phyloP scores from a whole-genome alignment of 345 rosid genomes.

The Citrus reticulata region DNA sequence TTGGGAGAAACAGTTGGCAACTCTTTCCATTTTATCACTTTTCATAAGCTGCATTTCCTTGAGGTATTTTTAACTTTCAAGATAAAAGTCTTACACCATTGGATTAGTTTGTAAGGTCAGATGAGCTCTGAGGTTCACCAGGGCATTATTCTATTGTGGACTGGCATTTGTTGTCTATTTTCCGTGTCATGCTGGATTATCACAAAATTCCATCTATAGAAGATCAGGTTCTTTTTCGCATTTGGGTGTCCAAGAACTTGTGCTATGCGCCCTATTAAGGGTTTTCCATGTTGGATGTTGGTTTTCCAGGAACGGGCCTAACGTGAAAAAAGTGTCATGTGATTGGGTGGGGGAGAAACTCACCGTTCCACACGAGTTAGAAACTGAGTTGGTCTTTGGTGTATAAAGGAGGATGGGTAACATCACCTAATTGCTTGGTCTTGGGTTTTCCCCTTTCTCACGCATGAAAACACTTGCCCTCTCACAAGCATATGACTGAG shows the following conservation, averaged over 20 bases:
- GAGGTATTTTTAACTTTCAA: not conserved
- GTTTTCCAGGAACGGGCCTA: not conserved
- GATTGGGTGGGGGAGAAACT: too few relatives aligned
- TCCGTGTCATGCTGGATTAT: not conserved
- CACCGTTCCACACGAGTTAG: not conserved
- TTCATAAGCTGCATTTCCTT: not conserved
- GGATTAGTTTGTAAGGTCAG: not conserved
- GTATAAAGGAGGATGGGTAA: not conserved
- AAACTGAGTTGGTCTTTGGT: not conserved
- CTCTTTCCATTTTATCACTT: not conserved
- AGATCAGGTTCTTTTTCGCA: not conserved
- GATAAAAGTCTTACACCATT: not conserved
- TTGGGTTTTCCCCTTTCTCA: not conserved
- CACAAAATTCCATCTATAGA: not conserved
- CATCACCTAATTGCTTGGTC: not conserved
- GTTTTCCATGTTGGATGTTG: not conserved
- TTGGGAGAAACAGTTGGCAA: not conserved
- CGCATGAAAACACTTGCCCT: not conserved
- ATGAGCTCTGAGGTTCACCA: not conserved
- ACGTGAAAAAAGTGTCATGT: too few relatives aligned
- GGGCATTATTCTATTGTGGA: not conserved
- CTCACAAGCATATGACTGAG: not conserved
- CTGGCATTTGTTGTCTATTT: not conserved
- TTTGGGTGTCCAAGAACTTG: not conserved
- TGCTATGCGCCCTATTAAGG: not conserved